Base-by-base conservation (phyloP, 257 asterid species). In the Fraxinus quadrangulata region DNA sequence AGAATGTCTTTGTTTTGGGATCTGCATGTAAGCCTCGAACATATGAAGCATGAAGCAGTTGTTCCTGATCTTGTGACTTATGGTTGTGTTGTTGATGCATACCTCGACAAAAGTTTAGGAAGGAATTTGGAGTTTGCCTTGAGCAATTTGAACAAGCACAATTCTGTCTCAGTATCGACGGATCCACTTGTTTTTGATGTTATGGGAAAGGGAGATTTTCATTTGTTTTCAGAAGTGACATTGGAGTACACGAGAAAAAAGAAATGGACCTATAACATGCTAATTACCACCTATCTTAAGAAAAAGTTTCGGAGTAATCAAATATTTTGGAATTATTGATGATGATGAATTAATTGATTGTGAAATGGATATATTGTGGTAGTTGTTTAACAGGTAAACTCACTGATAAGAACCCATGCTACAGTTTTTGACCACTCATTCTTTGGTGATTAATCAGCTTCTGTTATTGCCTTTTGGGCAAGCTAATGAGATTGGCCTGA, bases 201-300 rank as follows among this genome's bases (percentile, higher is more conserved):
- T 59, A 85, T 89, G 89, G 99, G 98, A 63, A 95, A 93, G 84
- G 97, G 97, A 49, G 98, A 89, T 81, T 95, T 93, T 54, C 98
- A 90, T 81, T 86, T 77, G 71, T 88, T 82, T 80, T 88, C 94
- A 6, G 97, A 93, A 79, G 81, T 87, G 12, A 70, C 86, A 71
- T 4, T 90, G 77, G 98, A 90, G 88, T 87, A 83, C 47, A 78
- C 63, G 16, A 75, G 76, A 76, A 85, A 79, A 66, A 83, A 75
- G 67, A 77, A 51, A 39, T 88, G 94, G 92, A 91, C 90, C 4
- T 95, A 95, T 82, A 85, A 81, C 82, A 86, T 73, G 86, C 91
- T 93, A 1, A 88, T 92, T 68, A 77, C 84, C 11, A 73, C 80
- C 75, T 87, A 95, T 84, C 90, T 83, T 19, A 93, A 87, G 90